Conservation (phyloP, 495 filamentous ascomycete genomes). For the Glarea lozoyensis region DNA sequence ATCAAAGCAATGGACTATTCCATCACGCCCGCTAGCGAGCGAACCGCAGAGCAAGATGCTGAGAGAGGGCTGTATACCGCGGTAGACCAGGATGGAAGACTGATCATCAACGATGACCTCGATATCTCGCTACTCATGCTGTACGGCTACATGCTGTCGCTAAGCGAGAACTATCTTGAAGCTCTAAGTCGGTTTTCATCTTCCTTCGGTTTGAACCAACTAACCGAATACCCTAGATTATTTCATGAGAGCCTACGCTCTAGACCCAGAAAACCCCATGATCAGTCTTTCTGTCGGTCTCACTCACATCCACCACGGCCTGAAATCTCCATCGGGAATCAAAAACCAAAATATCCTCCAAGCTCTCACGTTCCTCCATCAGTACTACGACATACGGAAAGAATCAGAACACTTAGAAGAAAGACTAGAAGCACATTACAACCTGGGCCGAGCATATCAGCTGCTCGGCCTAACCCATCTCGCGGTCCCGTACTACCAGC, state of each 20-base stretch:
- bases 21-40: slow-evolving; percentile 17
- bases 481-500: slow-evolving; percentile 66
- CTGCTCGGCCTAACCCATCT: slow-evolving; percentile 69
- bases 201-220: background rate
- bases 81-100: slow-evolving; percentile 34
- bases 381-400: slow-evolving; percentile 57
- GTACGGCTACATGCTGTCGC: slow-evolving; percentile 81
- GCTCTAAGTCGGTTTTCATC: slow-evolving; percentile 53
- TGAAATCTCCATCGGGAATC: slow-evolving; percentile 85
- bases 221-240: slow-evolving; percentile 44
- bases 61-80: slow-evolving; percentile 41
- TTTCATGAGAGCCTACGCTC: slow-evolving; percentile 75
- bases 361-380: slow-evolving; percentile 68
- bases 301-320: slow-evolving; percentile 72
- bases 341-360: slow-evolving; percentile 79
- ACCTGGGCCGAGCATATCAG: slow-evolving; percentile 74
- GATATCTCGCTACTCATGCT: slow-evolving; percentile 74
- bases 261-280: slow-evolving; percentile 66
- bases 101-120: slow-evolving; percentile 41
- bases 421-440: slow-evolving; percentile 81
- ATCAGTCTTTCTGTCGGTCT: slow-evolving; percentile 67
- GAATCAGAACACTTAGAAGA: slow-evolving; percentile 35
- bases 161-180: slow-evolving; percentile 66
- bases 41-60: slow-evolving; percentile 23
- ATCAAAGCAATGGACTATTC: slow-evolving; percentile 79